Conservation (phyloP, 805 yeast species). For the Lachancea lanzarotensis region DNA sequence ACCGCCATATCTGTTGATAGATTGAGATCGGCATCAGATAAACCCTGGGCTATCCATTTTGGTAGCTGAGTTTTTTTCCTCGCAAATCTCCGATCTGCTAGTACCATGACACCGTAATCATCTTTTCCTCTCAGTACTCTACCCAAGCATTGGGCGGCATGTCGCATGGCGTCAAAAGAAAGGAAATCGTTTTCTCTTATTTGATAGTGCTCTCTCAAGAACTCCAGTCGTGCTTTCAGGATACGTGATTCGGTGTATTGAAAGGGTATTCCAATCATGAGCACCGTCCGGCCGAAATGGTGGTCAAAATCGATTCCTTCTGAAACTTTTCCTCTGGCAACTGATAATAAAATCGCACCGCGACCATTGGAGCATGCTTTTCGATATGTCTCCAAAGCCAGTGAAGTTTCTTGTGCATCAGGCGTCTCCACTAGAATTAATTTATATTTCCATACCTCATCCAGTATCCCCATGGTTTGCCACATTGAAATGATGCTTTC, state of each 20-base stretch:
- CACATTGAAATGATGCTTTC: slow-evolving; percentile 97
- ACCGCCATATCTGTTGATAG: slow-evolving; percentile 96
- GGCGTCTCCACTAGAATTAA: slow-evolving; percentile 95
- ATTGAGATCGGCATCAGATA: slow-evolving; percentile 85
- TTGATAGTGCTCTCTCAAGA: slow-evolving; percentile 85
- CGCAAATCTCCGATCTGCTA: slow-evolving; percentile 90
- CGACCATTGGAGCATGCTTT: slow-evolving; percentile 96
- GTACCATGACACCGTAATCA: slow-evolving; percentile 97
- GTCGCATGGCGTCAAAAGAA: slow-evolving; percentile 99
- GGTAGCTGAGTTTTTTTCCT: slow-evolving; percentile 85
- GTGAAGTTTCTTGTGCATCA: slow-evolving; percentile 95
- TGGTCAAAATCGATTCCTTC: slow-evolving; percentile 99
- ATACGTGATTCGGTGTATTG: slow-evolving; percentile 97
- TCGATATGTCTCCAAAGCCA: slow-evolving; percentile 91
- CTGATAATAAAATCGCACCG: slow-evolving; percentile 93
- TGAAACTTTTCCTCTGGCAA: slow-evolving; percentile 97
- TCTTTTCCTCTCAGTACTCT: slow-evolving; percentile 96
- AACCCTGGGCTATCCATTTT: slow-evolving; percentile 93
- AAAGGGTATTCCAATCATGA: slow-evolving; percentile 98
- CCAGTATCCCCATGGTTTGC: slow-evolving; percentile 97
- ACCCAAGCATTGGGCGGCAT: slow-evolving; percentile 98
- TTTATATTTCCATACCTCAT: slow-evolving; percentile 97
- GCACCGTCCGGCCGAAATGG: slow-evolving; percentile 93
- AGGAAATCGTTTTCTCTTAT: slow-evolving; percentile 90
- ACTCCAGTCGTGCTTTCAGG: slow-evolving; percentile 89